Evolutionary conservation across 2,329 filamentous ascomycete species (phyloP), one percentile per base, ranked within the genome.

Genomic region (Cladosporium sp.): DNA sequence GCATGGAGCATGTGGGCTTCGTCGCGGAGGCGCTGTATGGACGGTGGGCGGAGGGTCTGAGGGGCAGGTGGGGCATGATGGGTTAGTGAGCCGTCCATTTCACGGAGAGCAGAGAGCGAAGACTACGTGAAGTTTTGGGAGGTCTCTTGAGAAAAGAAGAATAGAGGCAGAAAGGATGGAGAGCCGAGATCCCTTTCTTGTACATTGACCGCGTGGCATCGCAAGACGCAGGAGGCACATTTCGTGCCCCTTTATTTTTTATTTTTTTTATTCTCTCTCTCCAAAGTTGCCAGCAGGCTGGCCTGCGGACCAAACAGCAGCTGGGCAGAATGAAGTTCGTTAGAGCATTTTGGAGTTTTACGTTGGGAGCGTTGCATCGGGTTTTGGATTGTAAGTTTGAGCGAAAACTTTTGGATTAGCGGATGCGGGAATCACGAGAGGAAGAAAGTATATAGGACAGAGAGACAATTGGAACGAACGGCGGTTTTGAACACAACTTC

Each of bases 1-100:
- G 93, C 2, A 94, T 97, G 91, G 93, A 97, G 78, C 94, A 97
- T 78, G 91, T 90, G 70, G 92, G 92, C 74, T 88, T 96, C 75
- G 83, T 98, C 44, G 92, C 91, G 1, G 93, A 97, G 76, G 91
- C 96, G 23, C 85, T 99, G 23, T 98, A 97, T 79, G 88, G 89
- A 18, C 87, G 94, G 52, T 99, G 95, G 95, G 88, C 89, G 2
- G 91, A 96, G 66, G 93, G 92, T 1, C 81, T 98, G 72, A 88
- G 89, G 69, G 73, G 68, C 31, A 71, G 81, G 53, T 84, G 82
- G 82, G 26, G 62, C 11, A 52, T 64, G 37, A 58, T 58, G 56
- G 62, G 53, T 28, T 58, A 64, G 62, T 58, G 29, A 37, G 4
- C 60, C 11, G n/a, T 16, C 23, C 23, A 18, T 35, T 8, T 14